phyloP scores from a whole-genome alignment of 2,329 filamentous ascomycete species.

The Geosmithia morbida region DNA sequence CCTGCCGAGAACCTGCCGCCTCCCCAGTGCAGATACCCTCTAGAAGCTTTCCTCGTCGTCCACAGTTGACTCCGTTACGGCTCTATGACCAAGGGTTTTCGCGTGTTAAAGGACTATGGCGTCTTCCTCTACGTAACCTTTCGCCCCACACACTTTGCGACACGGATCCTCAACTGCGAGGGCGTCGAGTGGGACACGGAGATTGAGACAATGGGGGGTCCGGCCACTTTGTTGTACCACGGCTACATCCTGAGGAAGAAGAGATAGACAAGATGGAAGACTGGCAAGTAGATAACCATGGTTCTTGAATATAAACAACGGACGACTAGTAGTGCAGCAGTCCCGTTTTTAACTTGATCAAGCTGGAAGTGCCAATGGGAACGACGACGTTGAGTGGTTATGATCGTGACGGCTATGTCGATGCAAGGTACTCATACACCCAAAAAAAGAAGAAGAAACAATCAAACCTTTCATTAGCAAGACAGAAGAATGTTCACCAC shows the following conservation, averaged over 20 bases:
- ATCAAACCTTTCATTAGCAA: neutral
- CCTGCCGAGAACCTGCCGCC: too few relatives aligned
- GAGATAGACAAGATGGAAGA: neutral
- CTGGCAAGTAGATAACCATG: neutral
- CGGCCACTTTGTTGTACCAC: neutral
- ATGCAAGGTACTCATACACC: too few relatives aligned
- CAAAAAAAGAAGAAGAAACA: neutral
- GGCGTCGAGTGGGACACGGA: slow-evolving; percentile 11
- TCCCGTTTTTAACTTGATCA: too few relatives aligned
- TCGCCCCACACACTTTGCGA: slow-evolving; percentile 39
- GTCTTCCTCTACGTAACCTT: slow-evolving; percentile 38
- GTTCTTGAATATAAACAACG: too few relatives aligned
- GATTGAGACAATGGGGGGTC: slow-evolving; percentile 1
- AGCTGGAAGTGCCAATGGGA: neutral
- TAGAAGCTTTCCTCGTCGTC: too few relatives aligned
- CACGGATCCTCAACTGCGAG: slow-evolving; percentile 25
- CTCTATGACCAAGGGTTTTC: slow-evolving; percentile 13
- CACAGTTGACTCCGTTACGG: neutral
- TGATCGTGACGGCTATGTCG: neutral
- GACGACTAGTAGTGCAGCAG: too few relatives aligned
- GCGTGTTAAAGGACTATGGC: slow-evolving; percentile 27
- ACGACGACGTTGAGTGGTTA: neutral
- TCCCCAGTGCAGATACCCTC: too few relatives aligned
- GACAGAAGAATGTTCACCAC: neutral
- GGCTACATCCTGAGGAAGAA: neutral